phyloP scores from a whole-genome alignment of 169 alveolate genomes.

The Sarcocystis neurona region DNA sequence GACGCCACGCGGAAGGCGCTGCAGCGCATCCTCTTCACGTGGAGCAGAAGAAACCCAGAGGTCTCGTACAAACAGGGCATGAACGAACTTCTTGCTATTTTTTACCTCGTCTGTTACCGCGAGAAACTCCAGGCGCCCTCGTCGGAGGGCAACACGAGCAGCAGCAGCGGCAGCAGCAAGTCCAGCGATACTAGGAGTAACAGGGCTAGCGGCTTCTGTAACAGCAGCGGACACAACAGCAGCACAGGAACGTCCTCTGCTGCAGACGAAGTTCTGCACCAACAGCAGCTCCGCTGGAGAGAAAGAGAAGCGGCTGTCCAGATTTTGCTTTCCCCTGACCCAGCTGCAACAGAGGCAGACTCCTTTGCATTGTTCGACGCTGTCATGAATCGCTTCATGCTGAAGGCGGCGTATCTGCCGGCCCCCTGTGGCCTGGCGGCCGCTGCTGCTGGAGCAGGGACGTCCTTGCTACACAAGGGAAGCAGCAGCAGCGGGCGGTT shows the following conservation, averaged over 20 bases:
- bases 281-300: too few species aligned
- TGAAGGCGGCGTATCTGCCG: slow-evolving; percentile 55
- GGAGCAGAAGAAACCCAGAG: slow-evolving; percentile 81
- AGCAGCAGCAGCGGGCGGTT: background rate
- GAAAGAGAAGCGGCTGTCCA: too few species aligned
- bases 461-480: background rate
- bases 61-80: slow-evolving; percentile 86
- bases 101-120: slow-evolving; percentile 64
- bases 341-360: slow-evolving; percentile 76
- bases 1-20: slow-evolving; percentile 75
- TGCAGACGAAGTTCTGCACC: too few species aligned
- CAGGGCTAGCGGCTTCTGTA: background rate
- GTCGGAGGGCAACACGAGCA: background rate
- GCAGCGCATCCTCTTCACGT: slow-evolving; percentile 80
- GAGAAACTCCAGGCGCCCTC: slow-evolving; percentile 64
- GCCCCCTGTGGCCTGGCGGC: slow-evolving; percentile 16
- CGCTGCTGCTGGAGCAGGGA: background rate
- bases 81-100: slow-evolving; percentile 73
- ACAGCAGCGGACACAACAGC: slow-evolving; percentile 34
- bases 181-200: too few species aligned
- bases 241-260: too few species aligned
- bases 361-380: slow-evolving; percentile 70
- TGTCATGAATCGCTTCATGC: slow-evolving; percentile 74
- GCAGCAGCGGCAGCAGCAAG: too few species aligned
- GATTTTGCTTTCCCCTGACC: slow-evolving; percentile 68